A percentile compares a stretch with the other conserved stretches of the same genome.
Evolutionary conservation across 225 moss, liverwort and hornwort species (phyloP).

Genomic region (Polytrichum formosum): DNA sequence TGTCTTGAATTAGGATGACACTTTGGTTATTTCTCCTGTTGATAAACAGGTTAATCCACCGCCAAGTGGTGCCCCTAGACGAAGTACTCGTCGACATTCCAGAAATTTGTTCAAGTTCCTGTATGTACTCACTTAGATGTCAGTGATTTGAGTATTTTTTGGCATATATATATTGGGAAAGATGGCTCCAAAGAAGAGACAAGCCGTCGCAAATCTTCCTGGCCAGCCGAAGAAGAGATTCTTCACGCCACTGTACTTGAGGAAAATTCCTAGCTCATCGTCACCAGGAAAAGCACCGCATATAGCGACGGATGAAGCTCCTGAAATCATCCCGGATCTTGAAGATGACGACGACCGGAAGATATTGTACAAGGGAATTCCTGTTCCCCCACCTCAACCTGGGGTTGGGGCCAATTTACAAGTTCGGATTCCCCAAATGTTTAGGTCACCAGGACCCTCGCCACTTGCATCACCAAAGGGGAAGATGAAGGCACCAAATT

Average conservation of each 20-base stretch:
- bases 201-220: background rate
- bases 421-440: slow-evolving; percentile 13
- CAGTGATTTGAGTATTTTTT: too few species aligned
- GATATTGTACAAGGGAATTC: slow-evolving; percentile 6
- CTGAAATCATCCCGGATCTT: slow-evolving; percentile 4
- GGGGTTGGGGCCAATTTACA: slow-evolving; percentile 4
- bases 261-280: slow-evolving; percentile 22
- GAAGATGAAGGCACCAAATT: background rate
- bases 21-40: too few species aligned
- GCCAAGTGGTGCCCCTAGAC: too few species aligned
- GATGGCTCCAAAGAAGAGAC: slow-evolving; percentile 32
- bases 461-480: background rate
- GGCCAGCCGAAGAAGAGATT: slow-evolving; percentile 22
- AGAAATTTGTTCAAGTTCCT: too few species aligned
- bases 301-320: slow-evolving; percentile 17
- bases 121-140: too few species aligned
- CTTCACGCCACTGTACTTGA: slow-evolving; percentile 23
- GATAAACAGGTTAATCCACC: too few species aligned
- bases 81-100: too few species aligned
- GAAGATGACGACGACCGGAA: background rate
- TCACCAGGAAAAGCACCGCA: slow-evolving; percentile 20
- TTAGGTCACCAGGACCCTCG: slow-evolving; percentile 3
- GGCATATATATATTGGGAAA: too few species aligned
- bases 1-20: too few species aligned
- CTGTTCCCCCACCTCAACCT: slow-evolving; percentile 6